A percentile compares a stretch with the other conserved stretches of the same genome.
Conservation (phyloP, 768 basidiomycete genomes). For the Paxillus rubicundulus region DNA sequence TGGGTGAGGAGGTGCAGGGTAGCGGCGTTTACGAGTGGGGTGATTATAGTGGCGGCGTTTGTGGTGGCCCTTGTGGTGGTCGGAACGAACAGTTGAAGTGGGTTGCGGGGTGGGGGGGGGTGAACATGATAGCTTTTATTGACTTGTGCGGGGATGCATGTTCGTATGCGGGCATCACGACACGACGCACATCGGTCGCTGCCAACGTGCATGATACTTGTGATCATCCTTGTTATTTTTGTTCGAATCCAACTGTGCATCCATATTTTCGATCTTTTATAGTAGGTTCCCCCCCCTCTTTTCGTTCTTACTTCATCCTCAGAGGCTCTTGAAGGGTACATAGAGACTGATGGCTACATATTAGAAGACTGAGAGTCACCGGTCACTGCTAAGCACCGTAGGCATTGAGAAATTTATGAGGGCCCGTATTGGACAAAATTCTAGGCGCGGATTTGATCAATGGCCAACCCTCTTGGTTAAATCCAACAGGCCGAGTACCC, state of each 20-base stretch:
- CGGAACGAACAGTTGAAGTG: background rate
- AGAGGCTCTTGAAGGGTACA: no score
- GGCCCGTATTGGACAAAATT: no score
- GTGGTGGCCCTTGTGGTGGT: constrained; percentile 49
- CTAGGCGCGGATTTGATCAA: no score
- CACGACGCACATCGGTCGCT: background rate
- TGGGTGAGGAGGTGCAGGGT: constrained; percentile 50
- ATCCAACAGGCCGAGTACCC: no score
- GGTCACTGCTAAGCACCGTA: no score
- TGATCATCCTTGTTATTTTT: background rate
- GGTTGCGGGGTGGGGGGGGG: background rate
- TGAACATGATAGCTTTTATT: background rate
- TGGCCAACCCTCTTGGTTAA: no score
- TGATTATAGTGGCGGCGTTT: constrained; percentile 46
- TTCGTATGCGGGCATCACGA: background rate
- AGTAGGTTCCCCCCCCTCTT: background rate
- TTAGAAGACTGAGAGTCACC: no score
- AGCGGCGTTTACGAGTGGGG: constrained; percentile 60
- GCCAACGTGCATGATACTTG: background rate
- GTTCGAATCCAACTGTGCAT: background rate
- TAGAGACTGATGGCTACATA: no score
- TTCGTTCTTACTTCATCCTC: background rate
- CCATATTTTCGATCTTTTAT: background rate
- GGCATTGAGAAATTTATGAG: no score
- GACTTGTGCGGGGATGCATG: background rate